Base-by-base conservation (phyloP, 1,284 basidiomycete species). In the Ceratobasidium sp. region DNA sequence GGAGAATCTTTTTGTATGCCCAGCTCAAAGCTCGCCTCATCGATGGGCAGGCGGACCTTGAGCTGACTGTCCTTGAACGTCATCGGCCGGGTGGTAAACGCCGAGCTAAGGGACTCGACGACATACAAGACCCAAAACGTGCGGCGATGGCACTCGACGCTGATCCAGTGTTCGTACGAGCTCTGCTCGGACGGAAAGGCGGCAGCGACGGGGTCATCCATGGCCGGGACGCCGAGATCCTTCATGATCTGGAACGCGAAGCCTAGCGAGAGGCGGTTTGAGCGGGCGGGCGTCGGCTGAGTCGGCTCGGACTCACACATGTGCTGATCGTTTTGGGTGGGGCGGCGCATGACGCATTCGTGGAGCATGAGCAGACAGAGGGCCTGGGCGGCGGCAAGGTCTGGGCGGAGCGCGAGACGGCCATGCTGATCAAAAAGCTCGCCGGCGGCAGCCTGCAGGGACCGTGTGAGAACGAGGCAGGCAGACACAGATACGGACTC, bases 101-200 rank as follows among this genome's bases (percentile, higher is more conserved):
- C 84, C 74, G 84, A 84, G 83, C 76, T 59, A 27, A 81, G 63
- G 34, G 81, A 68, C 46, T 81, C 79, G 79, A 84, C 81, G 66
- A 88, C 82, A 79, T 89, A 88, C 72, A 92, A 87, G 68, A 92
- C 82, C 92, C 92, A 93, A 81, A 93, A 92, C 74, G 91, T 88
- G 71, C 92, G 88, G 63, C 92, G 87, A 90, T 88, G 75, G 86
- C 73, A 74, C 56, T 77, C 76, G n/a, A 62, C 59, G 24, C 69
- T 62, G 56, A 75, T 43, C 76, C 75, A 76, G 27, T 72, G 66
- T 39, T 66, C 56, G 16, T 49, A 86, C 56, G 82, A 82, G 75
- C 88, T 85, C 43, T 89, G 86, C 75, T 86, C 86, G 64, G 88
- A 86, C 54, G 87, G 83, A 76, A 88, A 85, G 48, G 85, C 85